Base-by-base conservation (phyloP, 306 rosid genomes). In the Luffa acutangula region DNA sequence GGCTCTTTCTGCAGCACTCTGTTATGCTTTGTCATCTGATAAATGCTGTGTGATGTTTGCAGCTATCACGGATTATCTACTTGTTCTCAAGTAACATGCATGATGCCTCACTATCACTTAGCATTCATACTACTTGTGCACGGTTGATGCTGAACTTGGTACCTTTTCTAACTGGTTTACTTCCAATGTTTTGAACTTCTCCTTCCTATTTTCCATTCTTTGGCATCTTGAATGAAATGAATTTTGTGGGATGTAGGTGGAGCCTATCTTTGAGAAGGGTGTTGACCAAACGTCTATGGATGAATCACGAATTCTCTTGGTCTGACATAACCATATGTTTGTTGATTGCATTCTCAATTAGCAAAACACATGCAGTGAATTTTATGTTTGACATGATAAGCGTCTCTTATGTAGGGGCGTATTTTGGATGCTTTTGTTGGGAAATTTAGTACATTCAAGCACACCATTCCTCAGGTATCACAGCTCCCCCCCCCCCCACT, bases 71-170 rank as follows among this genome's bases (percentile, higher is more conserved):
- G 80, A 95, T 95, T 79, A 95, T 95, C 79, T 95, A 93, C 89
- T 89, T 95, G 87, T 95, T 93, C 88, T 95, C 99, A 59, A 95
- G 97, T 83, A 95, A 93, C 85, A 95, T 95, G 99, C 99, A 95
- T 52, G 99, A 95, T 14, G 99, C 99, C 51, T 95, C 99, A 20
- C 86, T 95, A 83, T 89, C 97, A 8, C 88, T 95, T 86, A 93
- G 98, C 90, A 91, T 95, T 84, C 99, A 95, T 86, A 95, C 99
- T 59, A 95, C 99, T 53, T 95, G 97, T 84, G 97, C 99, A 75
- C 97, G 98, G 83, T 81, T 95, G 92, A 93, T 95, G 99, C 85
- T 95, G 90, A 95, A 95, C 88, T 88, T 95, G 98, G 99, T 95
- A 87, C 85, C 48, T 84, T 84, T 77, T 67, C 78, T 18, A 76